These are phyloP conservation scores for Aspergillus conjunctus DNA, from an alignment of 495 filamentous ascomycete species.

Conservation along the genomic window DNA sequence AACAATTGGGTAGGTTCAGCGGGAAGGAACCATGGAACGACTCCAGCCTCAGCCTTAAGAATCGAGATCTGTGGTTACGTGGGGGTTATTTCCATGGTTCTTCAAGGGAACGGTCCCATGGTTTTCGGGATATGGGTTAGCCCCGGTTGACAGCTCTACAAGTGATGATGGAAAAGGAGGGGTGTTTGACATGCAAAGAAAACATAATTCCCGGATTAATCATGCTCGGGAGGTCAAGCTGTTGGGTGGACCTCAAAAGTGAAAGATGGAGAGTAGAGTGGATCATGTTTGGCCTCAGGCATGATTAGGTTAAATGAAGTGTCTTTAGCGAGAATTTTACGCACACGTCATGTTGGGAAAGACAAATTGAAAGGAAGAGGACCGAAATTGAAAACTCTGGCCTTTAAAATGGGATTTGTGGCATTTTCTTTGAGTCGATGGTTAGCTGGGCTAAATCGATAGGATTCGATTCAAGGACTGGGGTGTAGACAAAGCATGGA, in stretches of 20 bases:
- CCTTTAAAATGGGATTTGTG: neutral
- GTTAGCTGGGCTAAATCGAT: too few species aligned
- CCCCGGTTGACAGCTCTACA: too few species aligned
- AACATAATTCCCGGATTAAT: too few species aligned
- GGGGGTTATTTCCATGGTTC: conserved; percentile 23
- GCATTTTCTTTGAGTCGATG: too few species aligned
- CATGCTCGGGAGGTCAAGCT: neutral
- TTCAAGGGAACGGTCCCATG: neutral
- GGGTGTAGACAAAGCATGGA: too few species aligned
- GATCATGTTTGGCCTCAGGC: conserved; percentile 10
- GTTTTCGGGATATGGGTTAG: too few species aligned
- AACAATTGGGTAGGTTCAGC: neutral
- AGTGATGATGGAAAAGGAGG: too few species aligned
- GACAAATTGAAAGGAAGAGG: conserved; percentile 1
- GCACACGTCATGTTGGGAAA: conserved; percentile 8
- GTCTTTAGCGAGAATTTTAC: conserved; percentile 16
- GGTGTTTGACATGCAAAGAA: too few species aligned
- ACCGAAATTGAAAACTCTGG: neutral
- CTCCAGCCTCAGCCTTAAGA: conserved; percentile 1
- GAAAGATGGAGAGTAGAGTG: neutral
- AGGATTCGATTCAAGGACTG: too few species aligned
- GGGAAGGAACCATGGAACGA: conserved; percentile 24
- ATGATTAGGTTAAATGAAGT: conserved; percentile 13
- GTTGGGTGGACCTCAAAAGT: neutral
- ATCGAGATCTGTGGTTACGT: conserved; percentile 1